A percentile compares a stretch with the other conserved stretches of the same genome.
Conservation (phyloP, 768 basidiomycete species). For the Termitomyces sp. region DNA sequence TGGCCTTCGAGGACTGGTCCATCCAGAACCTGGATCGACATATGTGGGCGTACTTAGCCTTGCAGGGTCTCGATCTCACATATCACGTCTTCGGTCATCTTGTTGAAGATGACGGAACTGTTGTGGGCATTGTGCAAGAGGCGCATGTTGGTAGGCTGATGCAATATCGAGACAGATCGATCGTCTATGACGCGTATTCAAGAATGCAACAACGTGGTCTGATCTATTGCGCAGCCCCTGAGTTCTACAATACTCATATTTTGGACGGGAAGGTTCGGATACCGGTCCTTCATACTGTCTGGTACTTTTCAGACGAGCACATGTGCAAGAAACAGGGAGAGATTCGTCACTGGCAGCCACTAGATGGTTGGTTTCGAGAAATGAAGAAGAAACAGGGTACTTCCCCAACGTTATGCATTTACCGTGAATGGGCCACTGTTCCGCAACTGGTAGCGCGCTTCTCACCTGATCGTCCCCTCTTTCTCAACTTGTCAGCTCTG, state of each 20-base stretch:
- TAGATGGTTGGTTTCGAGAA: conserved; percentile 26
- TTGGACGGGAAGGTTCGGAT: conserved; percentile 36
- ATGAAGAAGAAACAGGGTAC: conserved; percentile 14
- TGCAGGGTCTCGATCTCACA: conserved; percentile 34
- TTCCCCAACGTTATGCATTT: conserved; percentile 4
- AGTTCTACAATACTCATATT: conserved; percentile 29
- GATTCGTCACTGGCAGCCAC: conserved; percentile 25
- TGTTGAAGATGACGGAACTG: conserved; percentile 26
- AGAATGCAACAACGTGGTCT: conserved; percentile 27
- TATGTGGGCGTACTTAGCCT: conserved; percentile 29
- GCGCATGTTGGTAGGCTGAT: conserved; percentile 33
- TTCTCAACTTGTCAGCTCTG: conserved; percentile 1
- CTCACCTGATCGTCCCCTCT: conserved; percentile 16
- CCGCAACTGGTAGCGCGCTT: conserved; percentile 12
- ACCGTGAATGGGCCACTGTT: conserved; percentile 10
- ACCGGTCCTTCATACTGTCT: conserved; percentile 23
- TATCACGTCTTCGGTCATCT: conserved; percentile 35
- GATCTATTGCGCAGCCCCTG: conserved; percentile 21
- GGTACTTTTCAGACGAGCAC: conserved; percentile 18
- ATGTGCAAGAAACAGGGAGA: conserved; percentile 23
- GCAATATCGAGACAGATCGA: conserved; percentile 25
- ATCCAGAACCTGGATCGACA: conserved; percentile 25
- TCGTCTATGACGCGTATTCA: conserved; percentile 32
- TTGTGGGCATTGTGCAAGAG: conserved; percentile 37
- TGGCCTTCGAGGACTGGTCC: conserved; percentile 29